Conservation (phyloP, 2,329 filamentous ascomycete genomes). For the Drechmeria coniospora region DNA sequence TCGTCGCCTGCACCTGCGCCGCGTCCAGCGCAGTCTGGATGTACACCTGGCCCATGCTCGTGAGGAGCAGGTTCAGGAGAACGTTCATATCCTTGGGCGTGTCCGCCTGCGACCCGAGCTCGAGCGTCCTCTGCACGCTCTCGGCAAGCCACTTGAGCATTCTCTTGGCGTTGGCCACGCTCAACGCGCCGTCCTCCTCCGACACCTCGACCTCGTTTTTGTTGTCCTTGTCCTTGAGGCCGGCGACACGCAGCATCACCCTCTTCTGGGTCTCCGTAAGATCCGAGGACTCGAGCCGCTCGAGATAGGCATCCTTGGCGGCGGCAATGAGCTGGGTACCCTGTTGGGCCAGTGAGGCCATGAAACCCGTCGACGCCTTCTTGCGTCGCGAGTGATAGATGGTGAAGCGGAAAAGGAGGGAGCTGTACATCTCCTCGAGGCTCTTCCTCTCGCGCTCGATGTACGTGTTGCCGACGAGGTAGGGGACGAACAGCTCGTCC, state of each 20-base stretch:
- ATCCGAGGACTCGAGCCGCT: constrained; percentile 76
- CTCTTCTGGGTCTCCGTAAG: constrained; percentile 75
- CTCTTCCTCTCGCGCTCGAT: constrained; percentile 55
- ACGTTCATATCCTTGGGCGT: constrained; percentile 88
- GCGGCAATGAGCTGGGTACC: constrained; percentile 78
- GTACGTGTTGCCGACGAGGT: constrained; percentile 53
- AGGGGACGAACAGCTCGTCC: constrained; percentile 62
- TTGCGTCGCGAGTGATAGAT: constrained; percentile 84
- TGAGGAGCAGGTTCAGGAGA: constrained; percentile 67
- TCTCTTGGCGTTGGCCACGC: constrained; percentile 76
- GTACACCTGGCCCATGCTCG: constrained; percentile 75
- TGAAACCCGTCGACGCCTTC: constrained; percentile 81
- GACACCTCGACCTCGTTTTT: constrained; percentile 81
- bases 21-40: constrained; percentile 54
- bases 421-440: constrained; percentile 73
- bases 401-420: constrained; percentile 87
- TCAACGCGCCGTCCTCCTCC: constrained; percentile 76
- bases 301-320: constrained; percentile 82
- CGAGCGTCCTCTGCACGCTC: constrained; percentile 77
- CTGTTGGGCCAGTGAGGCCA: constrained; percentile 79
- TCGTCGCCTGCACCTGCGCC: constrained; percentile 54
- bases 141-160: constrained; percentile 98
- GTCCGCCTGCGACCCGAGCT: constrained; percentile 74
- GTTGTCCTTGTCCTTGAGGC: constrained; percentile 59
- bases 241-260: constrained; percentile 81